A percentile compares a stretch with the other conserved stretches of the same genome.
phyloP scores from a whole-genome alignment of 768 basidiomycete genomes.

The Gelatoporia subvermispora region DNA sequence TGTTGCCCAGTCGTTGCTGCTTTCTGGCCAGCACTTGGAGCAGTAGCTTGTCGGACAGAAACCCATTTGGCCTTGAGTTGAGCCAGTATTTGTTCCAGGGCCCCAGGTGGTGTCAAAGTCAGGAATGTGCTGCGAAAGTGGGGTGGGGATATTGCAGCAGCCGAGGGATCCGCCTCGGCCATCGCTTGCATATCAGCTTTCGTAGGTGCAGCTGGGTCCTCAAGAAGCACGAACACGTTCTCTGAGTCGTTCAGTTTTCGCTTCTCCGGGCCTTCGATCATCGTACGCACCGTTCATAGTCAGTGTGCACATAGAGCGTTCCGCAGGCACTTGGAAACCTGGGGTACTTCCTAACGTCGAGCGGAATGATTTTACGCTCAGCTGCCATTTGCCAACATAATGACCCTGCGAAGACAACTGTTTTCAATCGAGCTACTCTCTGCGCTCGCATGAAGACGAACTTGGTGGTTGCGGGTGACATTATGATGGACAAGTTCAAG shows the following conservation, averaged over 20 bases:
- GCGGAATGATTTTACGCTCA: conserved; percentile 69
- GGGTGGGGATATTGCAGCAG: conserved; percentile 26
- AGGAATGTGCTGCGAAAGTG: conserved; percentile 78
- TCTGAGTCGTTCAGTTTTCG: conserved; percentile 24
- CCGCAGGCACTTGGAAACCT: conserved; percentile 45
- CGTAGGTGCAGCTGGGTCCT: conserved; percentile 69
- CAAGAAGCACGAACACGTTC: conserved; percentile 73
- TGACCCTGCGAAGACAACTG: conserved; percentile 42
- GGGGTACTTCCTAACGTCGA: conserved; percentile 60
- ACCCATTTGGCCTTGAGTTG: conserved; percentile 77
- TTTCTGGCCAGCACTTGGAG: conserved; percentile 28
- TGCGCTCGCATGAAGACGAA: conserved; percentile 22
- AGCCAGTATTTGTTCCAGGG: conserved; percentile 67
- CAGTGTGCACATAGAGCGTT: conserved; percentile 70
- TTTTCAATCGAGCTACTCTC: not conserved
- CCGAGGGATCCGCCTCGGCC: conserved; percentile 8
- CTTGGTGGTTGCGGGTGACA: conserved; percentile 67
- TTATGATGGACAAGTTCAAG: conserved; percentile 66
- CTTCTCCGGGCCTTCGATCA: not conserved
- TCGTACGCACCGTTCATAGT: conserved; percentile 52
- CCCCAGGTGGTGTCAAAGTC: conserved; percentile 68
- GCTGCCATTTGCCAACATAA: conserved; percentile 59
- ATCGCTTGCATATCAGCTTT: conserved; percentile 49
- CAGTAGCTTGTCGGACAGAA: conserved; percentile 50
- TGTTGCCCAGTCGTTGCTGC: conserved; percentile 54